These are phyloP conservation scores for Escallonia herrerae DNA, from an alignment of 129 eudicot genomes.

Conservation along the genomic window DNA sequence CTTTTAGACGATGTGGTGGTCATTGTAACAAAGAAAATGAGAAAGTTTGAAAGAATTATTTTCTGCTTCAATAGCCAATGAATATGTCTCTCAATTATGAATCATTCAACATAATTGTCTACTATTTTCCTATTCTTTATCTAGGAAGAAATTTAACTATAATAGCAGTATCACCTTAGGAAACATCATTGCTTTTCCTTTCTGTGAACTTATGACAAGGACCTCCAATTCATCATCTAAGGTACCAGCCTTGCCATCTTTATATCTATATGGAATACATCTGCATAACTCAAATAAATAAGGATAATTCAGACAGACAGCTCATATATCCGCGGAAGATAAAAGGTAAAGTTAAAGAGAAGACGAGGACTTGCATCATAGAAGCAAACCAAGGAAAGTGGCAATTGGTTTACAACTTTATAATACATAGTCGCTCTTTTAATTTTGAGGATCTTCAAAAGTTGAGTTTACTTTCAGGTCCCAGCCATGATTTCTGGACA, in stretches of 20 bases:
- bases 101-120: slow-evolving; percentile 36
- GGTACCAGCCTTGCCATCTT: slow-evolving; percentile 11
- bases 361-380: neutral
- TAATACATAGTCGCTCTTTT: too few relatives aligned
- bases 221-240: slow-evolving; percentile 45
- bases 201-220: slow-evolving; percentile 73
- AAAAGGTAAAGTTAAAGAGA: neutral
- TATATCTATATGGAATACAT: slow-evolving; percentile 72
- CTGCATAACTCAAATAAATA: slow-evolving; percentile 22
- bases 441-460: too few relatives aligned
- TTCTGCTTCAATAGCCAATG: neutral
- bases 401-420: too few relatives aligned
- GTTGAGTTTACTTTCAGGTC: too few relatives aligned
- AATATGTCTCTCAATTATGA: slow-evolving; percentile 16
- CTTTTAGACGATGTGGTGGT: too few relatives aligned
- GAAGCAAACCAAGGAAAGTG: neutral
- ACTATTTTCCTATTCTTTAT: neutral
- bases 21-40: too few relatives aligned
- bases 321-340: neutral
- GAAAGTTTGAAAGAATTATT: too few relatives aligned
- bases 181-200: slow-evolving; percentile 76
- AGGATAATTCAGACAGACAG: neutral
- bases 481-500: too few relatives aligned
- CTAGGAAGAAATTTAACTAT: neutral
- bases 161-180: slow-evolving; percentile 49